Base-by-base conservation (phyloP, 306 rosid genomes). In the Prosopis cineraria region DNA sequence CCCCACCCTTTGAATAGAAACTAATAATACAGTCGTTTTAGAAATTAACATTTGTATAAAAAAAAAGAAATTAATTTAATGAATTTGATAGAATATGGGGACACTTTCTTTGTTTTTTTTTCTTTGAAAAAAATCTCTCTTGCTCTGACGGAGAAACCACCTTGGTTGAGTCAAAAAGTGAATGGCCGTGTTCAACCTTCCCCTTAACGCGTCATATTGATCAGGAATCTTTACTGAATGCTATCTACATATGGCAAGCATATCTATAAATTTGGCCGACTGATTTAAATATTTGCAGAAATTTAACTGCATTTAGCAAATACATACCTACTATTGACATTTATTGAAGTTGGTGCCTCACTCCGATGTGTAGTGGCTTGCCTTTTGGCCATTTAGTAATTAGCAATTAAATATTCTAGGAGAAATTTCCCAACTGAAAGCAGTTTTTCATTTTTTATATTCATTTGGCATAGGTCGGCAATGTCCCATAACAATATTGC, bases 401-500 rank as follows among this genome's bases (percentile, higher is more conserved):
- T 31, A 31, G 34, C 34, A 31, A 31, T 31, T 37, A 59, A 47
- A 80, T 44, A 25, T 31, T 47, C 13, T 6, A 47, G 52, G 34
- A 43, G 79, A 65, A 48, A 78, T 36, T 37, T 64, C 44, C 10
- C 36, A 59, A 82, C 85, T 87, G 73, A 82, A 70, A 72, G 40
- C 78, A 77, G 74, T 82, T 81, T 74, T 68, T 82, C 79, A 70
- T 53, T 66, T 44, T 44, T 44, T 44, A 44, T 45, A 52, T 48
- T 19, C 74, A 79, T 70, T 50, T 81, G 84, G 27, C 20, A 48
- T 81, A 94, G 98, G 87, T 66, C 92, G 87, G 90, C 88, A 77
- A 76, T 85, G 95, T 75, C 45, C 65, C 86, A 83, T 22, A 31
- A 47, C 22, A 82, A 75, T 44, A 34, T 88, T 39, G 73, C 89